phyloP scores from a whole-genome alignment of 23 red algal species.

The Rhodosorus marinus region DNA sequence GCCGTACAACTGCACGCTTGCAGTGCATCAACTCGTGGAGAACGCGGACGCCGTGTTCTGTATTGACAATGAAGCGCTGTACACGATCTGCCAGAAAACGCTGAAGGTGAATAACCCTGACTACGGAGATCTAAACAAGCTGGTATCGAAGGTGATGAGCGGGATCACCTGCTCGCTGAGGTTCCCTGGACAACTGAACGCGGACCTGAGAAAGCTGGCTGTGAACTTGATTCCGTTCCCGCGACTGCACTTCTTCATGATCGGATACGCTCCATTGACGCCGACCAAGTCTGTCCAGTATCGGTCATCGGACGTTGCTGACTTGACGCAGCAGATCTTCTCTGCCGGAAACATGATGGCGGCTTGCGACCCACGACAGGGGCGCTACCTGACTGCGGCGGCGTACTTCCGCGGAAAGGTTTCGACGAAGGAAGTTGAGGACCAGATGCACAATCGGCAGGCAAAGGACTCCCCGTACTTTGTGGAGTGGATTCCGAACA shows the following conservation, averaged over 20 bases:
- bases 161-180: conserved; percentile 96
- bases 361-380: conserved; percentile 90
- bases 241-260: conserved; percentile 93
- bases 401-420: conserved; percentile 98
- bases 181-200: conserved; percentile 97
- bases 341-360: conserved; percentile 92
- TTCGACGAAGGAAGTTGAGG: conserved; percentile 96
- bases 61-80: conserved; percentile 99
- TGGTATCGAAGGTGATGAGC: conserved; percentile 92
- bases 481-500: conserved; percentile 99
- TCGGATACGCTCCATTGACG: conserved; percentile 67
- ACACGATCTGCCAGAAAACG: conserved; percentile 80
- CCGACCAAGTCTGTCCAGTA: conserved; percentile 37
- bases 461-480: conserved; percentile 88
- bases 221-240: conserved; percentile 97
- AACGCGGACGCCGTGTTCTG: conserved; percentile 96
- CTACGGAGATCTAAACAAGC: conserved; percentile 80
- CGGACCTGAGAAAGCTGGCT: conserved; percentile 94
- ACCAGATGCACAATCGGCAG: conserved; percentile 91
- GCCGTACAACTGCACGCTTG: conserved; percentile 97
- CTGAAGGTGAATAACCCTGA: conserved; percentile 58
- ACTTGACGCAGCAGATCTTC: conserved; percentile 92
- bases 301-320: conserved; percentile 38
- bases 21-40: conserved; percentile 94
- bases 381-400: conserved; percentile 94